Base-by-base conservation (phyloP, 2,329 filamentous ascomycete species). In the Pestalotiopsis sp. region DNA sequence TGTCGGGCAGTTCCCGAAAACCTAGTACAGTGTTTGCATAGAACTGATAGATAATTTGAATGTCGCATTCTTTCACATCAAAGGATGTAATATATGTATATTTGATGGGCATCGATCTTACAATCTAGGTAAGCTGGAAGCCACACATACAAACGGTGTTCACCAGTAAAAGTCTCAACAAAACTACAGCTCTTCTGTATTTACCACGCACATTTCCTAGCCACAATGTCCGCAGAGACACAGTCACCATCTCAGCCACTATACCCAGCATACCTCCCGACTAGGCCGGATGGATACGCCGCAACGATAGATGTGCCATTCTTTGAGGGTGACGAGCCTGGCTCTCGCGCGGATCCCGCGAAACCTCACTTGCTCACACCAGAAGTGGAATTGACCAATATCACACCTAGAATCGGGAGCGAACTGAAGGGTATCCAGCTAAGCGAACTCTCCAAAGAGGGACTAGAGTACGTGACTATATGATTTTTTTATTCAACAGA, bases 231-330 rank as follows among this genome's bases (percentile, higher is more conserved):
- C 41, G 27, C 38, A 52, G 4, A 23, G 23, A 23, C 20, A 25
- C 67, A 20, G 61, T 74, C 76, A 73, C 38, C 74, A 68, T 72
- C 77, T 1, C 69, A 72, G 12, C 78, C 78, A 5, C 59, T 79
- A 6, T 79, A 79, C 68, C 76, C 78, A 52, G 73, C 73, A 6
- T 79, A 79, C 58, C 71, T 79, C 9, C 78, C 78, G 31, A 79
- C 76, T 36, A 73, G 78, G 62, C 73, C 76, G 0, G 77, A 79
- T n/a, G 78, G 78, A 2, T 79, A 73, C 41, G 67, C 62, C 7
- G 70, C 73, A 0, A 75, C 76, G 2, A 65, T 73, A 7, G 67
- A 68, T 4, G 67, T 79, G 1, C 73, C 77, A 58, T 68, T 69
- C 62, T 79, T 79, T 39, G 75, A 77, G 2, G 73, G 62, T 2